Base-by-base conservation (phyloP, 345 rosid species). In the Heritiera fomes region DNA sequence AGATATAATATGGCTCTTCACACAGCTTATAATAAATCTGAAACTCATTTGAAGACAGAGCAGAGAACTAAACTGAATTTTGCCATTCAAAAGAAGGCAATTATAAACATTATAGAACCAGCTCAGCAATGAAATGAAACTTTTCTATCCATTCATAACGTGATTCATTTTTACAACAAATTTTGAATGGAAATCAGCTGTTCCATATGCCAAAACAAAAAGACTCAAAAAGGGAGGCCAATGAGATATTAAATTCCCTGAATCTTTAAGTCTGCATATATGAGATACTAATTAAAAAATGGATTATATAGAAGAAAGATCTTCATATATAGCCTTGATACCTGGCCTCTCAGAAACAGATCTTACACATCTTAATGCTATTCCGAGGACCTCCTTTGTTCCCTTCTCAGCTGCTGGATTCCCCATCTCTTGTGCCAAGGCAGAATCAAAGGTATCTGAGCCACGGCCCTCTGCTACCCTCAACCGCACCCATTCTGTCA, bases 291-390 rank as follows among this genome's bases (percentile, higher is more conserved):
- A 34, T 3, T 34, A 5, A 52, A 23, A 70, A 15, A 15, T 1
- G 17, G 53, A 32, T 84, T 91, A 95, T 77, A 96, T 89, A 0
- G 99, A 94, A 12, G 99, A 96, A 30, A 96, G 97, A 87, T 96
- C 99, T 87, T 96, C 99, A 66, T 96, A 96, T 73, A 94, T 90
- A 69, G 95, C 87, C 90, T 96, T 96, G 84, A 94, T 96, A 75
- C 99, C 99, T 28, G 97, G 94, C 81, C 99, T 91, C 85, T 94
- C 97, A 7, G 98, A 92, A 46, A 94, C 90, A 0, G 97, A 89
- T 76, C 97, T 85, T 82, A 92, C 85, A 75, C 98, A 94, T 78
- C 94, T 78, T 74, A 90, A 78, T n/a, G 97, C 98, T 64, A 96
- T 86, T 77, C 92, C 97, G 38, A 91, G 97, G 77, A 92, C 97